Evolutionary conservation across 83 land plant genomes (phyloP).

Genomic region (Larix sibirica): DNA sequence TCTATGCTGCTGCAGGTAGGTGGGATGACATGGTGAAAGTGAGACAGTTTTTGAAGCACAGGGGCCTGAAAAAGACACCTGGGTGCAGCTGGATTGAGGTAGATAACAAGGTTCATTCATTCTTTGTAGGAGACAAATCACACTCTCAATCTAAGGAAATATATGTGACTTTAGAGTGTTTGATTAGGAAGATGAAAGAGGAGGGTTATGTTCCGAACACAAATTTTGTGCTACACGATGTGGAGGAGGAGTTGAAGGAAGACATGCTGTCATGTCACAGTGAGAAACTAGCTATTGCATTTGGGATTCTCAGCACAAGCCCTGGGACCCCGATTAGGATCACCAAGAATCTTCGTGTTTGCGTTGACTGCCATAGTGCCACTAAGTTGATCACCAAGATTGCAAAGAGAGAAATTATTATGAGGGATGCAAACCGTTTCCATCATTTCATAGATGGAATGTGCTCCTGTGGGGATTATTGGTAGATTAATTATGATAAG

Average conservation of each 20-base stretch:
- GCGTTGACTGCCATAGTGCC: neutral
- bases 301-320: neutral
- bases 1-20: neutral
- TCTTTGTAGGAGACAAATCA: neutral
- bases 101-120: neutral
- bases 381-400: neutral
- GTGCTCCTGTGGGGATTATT: slow-evolving; percentile 2
- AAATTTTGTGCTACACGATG: neutral
- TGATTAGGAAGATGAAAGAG: neutral
- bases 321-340: neutral
- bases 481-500: neutral
- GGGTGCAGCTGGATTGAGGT: neutral
- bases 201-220: neutral
- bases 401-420: neutral
- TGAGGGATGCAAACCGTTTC: slow-evolving; percentile 7
- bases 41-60: neutral
- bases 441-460: neutral
- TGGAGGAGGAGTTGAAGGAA: slow-evolving; percentile 1
- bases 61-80: neutral
- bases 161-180: neutral
- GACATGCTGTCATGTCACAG: neutral
- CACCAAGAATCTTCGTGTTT: neutral
- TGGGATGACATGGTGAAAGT: neutral
- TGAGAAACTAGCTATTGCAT: slow-evolving; percentile 2
- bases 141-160: neutral